Percentiles rank a stretch among this genome's conserved stretches.
These are phyloP conservation scores for Chaetomium strumarium DNA, from an alignment of 2,329 filamentous ascomycete genomes.

Conservation along the genomic window DNA sequence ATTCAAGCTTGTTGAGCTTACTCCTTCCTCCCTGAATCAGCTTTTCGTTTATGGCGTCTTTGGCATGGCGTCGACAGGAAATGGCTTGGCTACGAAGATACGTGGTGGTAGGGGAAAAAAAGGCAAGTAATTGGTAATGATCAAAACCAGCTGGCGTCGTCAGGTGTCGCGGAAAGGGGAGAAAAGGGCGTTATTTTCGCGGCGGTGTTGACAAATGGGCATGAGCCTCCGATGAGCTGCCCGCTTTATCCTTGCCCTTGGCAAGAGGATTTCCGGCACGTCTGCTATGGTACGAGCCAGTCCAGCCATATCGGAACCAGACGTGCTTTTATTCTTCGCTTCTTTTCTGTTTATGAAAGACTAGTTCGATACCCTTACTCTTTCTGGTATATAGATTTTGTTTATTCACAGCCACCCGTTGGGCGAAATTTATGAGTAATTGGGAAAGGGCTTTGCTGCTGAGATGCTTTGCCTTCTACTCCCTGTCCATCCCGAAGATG, in stretches of 20 bases:
- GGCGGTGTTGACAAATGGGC: no score
- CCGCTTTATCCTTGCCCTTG: no score
- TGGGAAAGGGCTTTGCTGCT: neutral
- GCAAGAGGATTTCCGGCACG: no score
- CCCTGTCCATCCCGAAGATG: no score
- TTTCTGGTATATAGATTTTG: slow-evolving; percentile 8
- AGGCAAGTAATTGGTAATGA: slow-evolving; percentile 6
- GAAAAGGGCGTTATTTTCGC: neutral
- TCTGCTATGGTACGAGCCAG: no score
- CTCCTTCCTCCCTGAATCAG: no score
- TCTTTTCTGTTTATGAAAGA: neutral
- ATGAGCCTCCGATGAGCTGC: no score
- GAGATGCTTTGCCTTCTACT: no score
- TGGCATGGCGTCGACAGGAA: neutral
- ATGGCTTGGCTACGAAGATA: neutral
- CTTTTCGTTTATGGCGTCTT: neutral
- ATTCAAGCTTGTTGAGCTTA: no score
- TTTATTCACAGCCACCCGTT: neutral
- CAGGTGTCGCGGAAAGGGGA: neutral
- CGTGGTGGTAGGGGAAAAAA: neutral
- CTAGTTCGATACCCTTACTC: slow-evolving; percentile 22
- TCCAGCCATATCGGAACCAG: no score
- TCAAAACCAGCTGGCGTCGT: neutral
- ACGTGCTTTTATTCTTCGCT: neutral
- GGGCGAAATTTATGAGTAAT: neutral